phyloP scores from a whole-genome alignment of 331 rosid species.

The Quercus lobata region DNA sequence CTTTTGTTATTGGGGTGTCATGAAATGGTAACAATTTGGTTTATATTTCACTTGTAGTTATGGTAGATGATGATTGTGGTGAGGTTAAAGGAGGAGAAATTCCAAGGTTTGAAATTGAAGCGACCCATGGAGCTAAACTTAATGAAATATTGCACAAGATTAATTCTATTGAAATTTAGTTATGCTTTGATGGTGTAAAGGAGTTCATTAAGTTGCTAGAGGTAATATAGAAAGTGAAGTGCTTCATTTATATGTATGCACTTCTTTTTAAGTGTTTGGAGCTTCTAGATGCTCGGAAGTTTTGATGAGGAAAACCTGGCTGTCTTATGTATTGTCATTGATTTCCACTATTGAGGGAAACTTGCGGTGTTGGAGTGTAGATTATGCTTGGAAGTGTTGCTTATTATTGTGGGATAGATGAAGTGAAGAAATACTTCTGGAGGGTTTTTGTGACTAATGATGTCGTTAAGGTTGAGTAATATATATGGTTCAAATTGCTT shows the following conservation, averaged over 20 bases:
- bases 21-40: not conserved
- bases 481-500: too few relatives aligned
- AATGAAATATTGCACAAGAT: conserved; percentile 57
- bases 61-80: conserved; percentile 1
- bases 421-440: too few relatives aligned
- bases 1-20: too few relatives aligned
- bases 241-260: conserved; percentile 45
- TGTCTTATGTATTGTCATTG: too few relatives aligned
- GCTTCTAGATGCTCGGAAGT: too few relatives aligned
- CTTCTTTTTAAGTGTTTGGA: conserved; percentile 24
- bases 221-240: conserved; percentile 45
- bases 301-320: too few relatives aligned
- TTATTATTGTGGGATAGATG: not conserved
- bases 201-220: conserved; percentile 61
- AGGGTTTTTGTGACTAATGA: too few relatives aligned
- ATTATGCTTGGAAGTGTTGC: not conserved
- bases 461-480: too few relatives aligned
- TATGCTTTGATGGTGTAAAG: conserved; percentile 61
- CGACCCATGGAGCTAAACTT: conserved; percentile 54
- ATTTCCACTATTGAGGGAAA: too few relatives aligned
- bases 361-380: too few relatives aligned
- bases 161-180: conserved; percentile 58
- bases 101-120: conserved; percentile 17
- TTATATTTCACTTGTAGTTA: not conserved
- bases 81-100: conserved; percentile 8